Conservation (phyloP, 139 green algal genomes). For the Tetradesmus lagerheimii region DNA sequence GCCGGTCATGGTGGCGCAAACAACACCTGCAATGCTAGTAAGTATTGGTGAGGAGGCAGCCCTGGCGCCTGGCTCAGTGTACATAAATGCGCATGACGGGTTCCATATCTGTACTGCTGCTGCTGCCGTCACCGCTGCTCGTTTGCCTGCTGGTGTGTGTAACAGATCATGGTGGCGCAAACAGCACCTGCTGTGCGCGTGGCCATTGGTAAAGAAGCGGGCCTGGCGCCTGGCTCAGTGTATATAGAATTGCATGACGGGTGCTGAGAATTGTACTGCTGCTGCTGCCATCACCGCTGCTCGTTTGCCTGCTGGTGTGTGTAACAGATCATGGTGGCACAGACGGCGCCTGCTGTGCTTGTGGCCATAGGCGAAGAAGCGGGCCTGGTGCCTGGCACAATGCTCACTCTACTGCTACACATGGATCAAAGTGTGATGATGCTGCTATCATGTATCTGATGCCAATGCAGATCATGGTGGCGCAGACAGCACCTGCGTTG, state of each 20-base stretch:
- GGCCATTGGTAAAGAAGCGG: constrained; percentile 71
- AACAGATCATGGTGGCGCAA: constrained; percentile 63
- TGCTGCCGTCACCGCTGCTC: no score
- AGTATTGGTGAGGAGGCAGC: constrained; percentile 71
- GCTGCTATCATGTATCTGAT: not conserved
- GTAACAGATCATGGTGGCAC: constrained; percentile 61
- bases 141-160: not conserved
- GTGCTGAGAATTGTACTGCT: no score
- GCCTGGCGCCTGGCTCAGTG: no score
- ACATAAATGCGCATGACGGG: no score
- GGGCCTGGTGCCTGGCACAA: no score
- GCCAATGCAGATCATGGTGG: constrained; percentile 64
- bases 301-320: not conserved
- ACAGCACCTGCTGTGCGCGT: constrained; percentile 74
- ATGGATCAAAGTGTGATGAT: no score
- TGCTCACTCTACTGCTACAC: no score
- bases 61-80: no score
- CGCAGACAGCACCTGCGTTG: constrained; percentile 69
- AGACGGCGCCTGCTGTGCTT: constrained; percentile 72
- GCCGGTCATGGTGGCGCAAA: constrained; percentile 63
- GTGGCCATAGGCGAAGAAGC: constrained; percentile 74
- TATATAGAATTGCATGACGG: no score
- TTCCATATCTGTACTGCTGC: no score
- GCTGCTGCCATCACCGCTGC: no score
- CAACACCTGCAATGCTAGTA: constrained; percentile 74